Conservation (phyloP, 2,329 filamentous ascomycete genomes). For the Colletotrichum sp. region DNA sequence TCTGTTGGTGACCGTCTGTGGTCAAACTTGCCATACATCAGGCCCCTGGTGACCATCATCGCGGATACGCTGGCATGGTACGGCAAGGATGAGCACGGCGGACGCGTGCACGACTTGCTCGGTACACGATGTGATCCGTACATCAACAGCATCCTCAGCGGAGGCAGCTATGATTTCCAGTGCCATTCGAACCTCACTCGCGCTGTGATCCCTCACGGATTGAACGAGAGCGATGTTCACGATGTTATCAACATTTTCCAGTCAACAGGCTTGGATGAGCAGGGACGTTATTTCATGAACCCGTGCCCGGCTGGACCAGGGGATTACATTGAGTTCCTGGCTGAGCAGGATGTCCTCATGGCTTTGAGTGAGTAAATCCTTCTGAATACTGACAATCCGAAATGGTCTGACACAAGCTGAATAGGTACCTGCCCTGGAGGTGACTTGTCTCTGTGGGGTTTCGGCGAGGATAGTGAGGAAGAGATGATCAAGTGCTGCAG, state of each 20-base stretch:
- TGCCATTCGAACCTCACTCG: slow-evolving; percentile 84
- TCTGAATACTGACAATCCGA: rapidly evolving
- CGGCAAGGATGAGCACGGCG: slow-evolving; percentile 65
- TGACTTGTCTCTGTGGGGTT: slow-evolving; percentile 83
- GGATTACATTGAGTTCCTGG: slow-evolving; percentile 77
- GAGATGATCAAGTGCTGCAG: slow-evolving; percentile 75
- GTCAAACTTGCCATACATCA: slow-evolving; percentile 78
- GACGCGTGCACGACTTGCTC: slow-evolving; percentile 77
- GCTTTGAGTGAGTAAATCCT: slow-evolving; percentile 49
- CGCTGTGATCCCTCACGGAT: slow-evolving; percentile 70
- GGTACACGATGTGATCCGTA: slow-evolving; percentile 88
- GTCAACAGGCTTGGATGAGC: slow-evolving; percentile 76
- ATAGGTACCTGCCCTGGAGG: slow-evolving; percentile 77
- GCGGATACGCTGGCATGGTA: slow-evolving; percentile 70
- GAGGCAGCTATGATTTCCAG: slow-evolving; percentile 76
- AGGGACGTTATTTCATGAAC: slow-evolving; percentile 80
- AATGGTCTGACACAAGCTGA: background rate
- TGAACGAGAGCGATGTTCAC: slow-evolving; percentile 78
- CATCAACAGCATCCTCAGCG: slow-evolving; percentile 75
- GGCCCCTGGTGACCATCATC: slow-evolving; percentile 75
- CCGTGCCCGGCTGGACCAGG: slow-evolving; percentile 59
- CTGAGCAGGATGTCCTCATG: slow-evolving; percentile 76
- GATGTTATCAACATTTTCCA: slow-evolving; percentile 90
- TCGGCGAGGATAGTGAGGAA: slow-evolving; percentile 70
- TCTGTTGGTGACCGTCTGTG: slow-evolving; percentile 75